Percentiles rank a stretch among this genome's conserved stretches.
Conservation (phyloP, 495 filamentous ascomycete species). For the Aspergillus ellipticus region DNA sequence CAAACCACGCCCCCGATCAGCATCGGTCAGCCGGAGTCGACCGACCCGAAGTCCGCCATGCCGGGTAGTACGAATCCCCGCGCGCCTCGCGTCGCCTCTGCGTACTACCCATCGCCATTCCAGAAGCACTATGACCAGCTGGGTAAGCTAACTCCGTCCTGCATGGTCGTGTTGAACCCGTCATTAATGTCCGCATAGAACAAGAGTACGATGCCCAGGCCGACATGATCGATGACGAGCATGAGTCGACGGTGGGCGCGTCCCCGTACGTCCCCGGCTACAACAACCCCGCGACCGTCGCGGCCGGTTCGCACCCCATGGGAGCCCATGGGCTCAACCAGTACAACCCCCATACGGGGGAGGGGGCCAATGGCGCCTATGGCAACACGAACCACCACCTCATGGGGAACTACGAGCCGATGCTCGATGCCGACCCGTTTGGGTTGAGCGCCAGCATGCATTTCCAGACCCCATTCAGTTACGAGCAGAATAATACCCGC, state of each 20-base stretch:
- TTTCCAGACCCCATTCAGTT: conserved; percentile 85
- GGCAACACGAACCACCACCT: conserved; percentile 60
- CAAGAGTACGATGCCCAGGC: conserved; percentile 98
- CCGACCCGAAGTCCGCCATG: conserved; percentile 31
- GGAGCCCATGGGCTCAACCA: conserved; percentile 32
- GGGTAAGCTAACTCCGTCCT: conserved; percentile 76
- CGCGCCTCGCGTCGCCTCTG: conserved; percentile 38
- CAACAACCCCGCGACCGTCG: conserved; percentile 41
- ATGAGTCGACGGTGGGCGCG: conserved; percentile 63
- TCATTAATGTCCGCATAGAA: conserved; percentile 58
- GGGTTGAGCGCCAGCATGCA: conserved; percentile 90
- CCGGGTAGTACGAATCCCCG: conserved; percentile 25
- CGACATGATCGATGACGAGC: conserved; percentile 87
- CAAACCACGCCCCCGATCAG: conserved; percentile 41
- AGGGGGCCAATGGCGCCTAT: conserved; percentile 36
- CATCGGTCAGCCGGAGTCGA: conserved; percentile 38
- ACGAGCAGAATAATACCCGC: conserved; percentile 53
- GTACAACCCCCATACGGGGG: conserved; percentile 37
- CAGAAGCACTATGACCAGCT: conserved; percentile 96
- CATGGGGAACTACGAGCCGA: conserved; percentile 75
- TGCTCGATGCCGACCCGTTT: conserved; percentile 86
- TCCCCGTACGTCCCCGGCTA: conserved; percentile 63
- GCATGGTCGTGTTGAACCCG: not conserved
- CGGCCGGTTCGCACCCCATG: conserved; percentile 36
- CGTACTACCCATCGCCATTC: conserved; percentile 79